Conservation (phyloP, 257 asterid genomes). For the Solanum pennellii region DNA sequence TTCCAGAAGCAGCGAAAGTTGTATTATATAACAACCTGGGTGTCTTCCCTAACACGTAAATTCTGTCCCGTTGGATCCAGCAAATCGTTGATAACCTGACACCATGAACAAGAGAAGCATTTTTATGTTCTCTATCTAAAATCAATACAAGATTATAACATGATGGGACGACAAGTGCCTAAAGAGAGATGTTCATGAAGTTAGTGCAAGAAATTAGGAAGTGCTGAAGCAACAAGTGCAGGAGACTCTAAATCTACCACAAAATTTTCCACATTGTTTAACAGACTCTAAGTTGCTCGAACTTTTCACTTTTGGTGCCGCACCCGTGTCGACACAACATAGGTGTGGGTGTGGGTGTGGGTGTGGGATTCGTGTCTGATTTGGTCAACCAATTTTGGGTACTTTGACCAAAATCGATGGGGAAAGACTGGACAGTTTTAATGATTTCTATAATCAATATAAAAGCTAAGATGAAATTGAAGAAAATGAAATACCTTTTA, state of each 20-base stretch:
- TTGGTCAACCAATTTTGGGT: background rate
- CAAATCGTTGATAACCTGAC: conserved; percentile 91
- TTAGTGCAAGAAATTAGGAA: background rate
- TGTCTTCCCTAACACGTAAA: conserved; percentile 95
- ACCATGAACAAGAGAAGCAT: background rate
- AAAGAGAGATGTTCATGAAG: background rate
- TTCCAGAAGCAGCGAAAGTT: background rate
- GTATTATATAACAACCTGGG: conserved; percentile 48
- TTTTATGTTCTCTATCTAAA: background rate
- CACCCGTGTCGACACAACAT: background rate
- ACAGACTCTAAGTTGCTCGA: background rate
- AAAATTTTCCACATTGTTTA: background rate
- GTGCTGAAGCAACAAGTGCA: background rate
- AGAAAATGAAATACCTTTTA: background rate
- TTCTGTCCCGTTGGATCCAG: conserved; percentile 98
- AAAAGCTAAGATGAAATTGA: background rate
- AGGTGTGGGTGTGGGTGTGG: background rate
- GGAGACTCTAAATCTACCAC: background rate
- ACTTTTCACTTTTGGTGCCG: background rate
- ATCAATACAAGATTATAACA: background rate
- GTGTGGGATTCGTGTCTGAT: too few species aligned
- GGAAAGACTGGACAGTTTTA: background rate
- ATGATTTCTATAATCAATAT: background rate
- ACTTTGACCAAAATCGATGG: background rate
- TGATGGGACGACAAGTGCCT: background rate